Percentiles rank a stretch among this genome's conserved stretches.
Conservation (phyloP, 257 asterid species). For the Plantago ovata region DNA sequence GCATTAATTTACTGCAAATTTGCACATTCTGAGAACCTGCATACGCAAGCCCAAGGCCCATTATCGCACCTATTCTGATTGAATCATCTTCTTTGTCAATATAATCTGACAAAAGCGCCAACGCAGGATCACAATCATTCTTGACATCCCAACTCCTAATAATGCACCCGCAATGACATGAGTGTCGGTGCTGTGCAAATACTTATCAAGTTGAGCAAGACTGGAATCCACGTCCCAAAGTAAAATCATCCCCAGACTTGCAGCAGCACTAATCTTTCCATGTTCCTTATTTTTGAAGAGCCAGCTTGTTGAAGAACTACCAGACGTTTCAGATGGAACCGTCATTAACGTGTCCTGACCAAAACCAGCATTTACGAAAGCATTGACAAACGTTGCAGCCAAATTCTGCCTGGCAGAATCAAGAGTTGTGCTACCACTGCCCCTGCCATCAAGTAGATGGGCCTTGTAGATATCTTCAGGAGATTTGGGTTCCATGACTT, state of each 20-base stretch:
- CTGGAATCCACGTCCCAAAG: constrained; percentile 96
- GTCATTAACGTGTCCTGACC: constrained; percentile 99
- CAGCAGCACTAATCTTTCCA: constrained; percentile 89
- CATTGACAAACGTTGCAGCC: constrained; percentile 98
- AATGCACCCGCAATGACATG: constrained; percentile 78
- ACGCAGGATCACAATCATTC: constrained; percentile 85
- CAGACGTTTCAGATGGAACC: constrained; percentile 72
- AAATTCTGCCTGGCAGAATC: constrained; percentile 96
- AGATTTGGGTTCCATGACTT: constrained; percentile 97
- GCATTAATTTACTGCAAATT: constrained; percentile 51
- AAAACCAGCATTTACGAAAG: constrained; percentile 97
- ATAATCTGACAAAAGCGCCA: constrained; percentile 70
- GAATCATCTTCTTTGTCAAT: constrained; percentile 66
- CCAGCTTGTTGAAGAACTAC: constrained; percentile 85
- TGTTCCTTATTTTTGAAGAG: constrained; percentile 91
- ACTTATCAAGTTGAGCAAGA: constrained; percentile 85
- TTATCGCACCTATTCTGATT: constrained; percentile 83
- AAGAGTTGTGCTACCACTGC: constrained; percentile 79
- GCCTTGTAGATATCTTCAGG: constrained; percentile 99
- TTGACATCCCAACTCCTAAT: constrained; percentile 73
- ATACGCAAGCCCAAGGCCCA: constrained; percentile 97
- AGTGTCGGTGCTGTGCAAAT: constrained; percentile 67
- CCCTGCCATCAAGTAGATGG: constrained; percentile 91
- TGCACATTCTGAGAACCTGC: constrained; percentile 82
- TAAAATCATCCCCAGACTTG: constrained; percentile 94